Base-by-base conservation (phyloP, 2,329 filamentous ascomycete species). In the Dendryphion nanum region DNA sequence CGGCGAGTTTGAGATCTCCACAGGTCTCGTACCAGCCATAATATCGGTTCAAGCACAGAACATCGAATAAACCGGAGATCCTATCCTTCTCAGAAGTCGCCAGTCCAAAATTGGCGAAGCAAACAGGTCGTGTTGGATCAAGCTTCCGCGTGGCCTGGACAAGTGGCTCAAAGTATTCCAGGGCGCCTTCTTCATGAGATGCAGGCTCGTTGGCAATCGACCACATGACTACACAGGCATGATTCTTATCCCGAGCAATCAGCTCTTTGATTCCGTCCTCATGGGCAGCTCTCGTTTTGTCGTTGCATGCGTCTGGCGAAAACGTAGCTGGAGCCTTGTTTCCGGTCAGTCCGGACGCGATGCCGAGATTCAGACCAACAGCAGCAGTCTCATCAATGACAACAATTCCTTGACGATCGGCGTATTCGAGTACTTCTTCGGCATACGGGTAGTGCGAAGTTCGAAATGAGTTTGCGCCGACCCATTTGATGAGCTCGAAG, bases 211-310 rank as follows among this genome's bases (percentile, higher is more conserved):
- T 45, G 10, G 29, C 29, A 16, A 30, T 30, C 8, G 13, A 30
- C 42, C 42, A 45, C 38, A 45, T 42, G 6, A 45, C 42, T 12
- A 45, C 42, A 23, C 42, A 39, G 3, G 42, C 17, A 21, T 45
- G 42, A 16, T 42, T 42, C 23, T 42, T 45, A 18, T 45, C 42
- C 7, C 42, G 38, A 16, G 35, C n/a, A 13, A 45, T 42, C 7
- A 45, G 26, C 32, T 41, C 38, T 6, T 36, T 35, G 12, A 45
- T 45, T 4, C 28, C 38, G 12, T 34, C 26, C 18, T 24, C 36
- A 26, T 45, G 38, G 38, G 29, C 12, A 14, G 12, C 29, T 10
- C 29, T 10, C 15, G 29, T 44, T 10, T 18, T 13, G 28, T 44
- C 37, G 20, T 44, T 44, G 30, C 30, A 37, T 12, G 18, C 21